Base-by-base conservation (phyloP, 257 asterid species). In the Nicotiana obtusifolia region DNA sequence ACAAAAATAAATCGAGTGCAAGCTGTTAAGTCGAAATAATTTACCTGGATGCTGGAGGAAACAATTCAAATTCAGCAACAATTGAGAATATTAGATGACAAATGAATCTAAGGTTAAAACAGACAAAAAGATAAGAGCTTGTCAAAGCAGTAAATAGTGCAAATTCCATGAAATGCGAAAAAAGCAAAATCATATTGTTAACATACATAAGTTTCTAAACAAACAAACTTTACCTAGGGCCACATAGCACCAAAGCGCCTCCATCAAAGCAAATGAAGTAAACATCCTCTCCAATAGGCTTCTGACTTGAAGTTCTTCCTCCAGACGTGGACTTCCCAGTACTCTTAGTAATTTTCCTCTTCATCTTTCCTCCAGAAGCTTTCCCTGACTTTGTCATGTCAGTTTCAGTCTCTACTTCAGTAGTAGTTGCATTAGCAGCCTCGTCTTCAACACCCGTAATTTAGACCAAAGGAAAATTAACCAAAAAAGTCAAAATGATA, bases 191-290 rank as follows among this genome's bases (percentile, higher is more conserved):
- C 17, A n/a, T n/a, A n/a, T n/a, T 52, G 13, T 22, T 49, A 24
- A 73, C 79, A 73, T 24, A 17, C 33, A 71, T 71, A 22, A 44
- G 79, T 60, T 80, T 10, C 68, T 22, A 24, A 31, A 57, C 73
- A 81, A 78, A 47, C 85, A 69, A 84, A 30, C 88, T 83, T 71
- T 86, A 95, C 99, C 98, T 88, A 13, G 95, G 93, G 84, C 92
- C 98, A 87, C 99, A 95, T 37, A 95, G 87, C 80, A 94, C 94
- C 11, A 95, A 97, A 59, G 91, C 90, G 68, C 99, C 99, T 73
- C 99, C 99, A 86, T 95, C 98, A 81, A 95, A 95, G 94, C 99
- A 95, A 86, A 95, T 92, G 90, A 95, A 94, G 85, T 98, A 95
- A 76, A 95, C 99, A 84, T 95, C 98, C 81, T 95, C 98, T 37